Percentiles rank a stretch among this genome's conserved stretches.
phyloP scores from a whole-genome alignment of 2,329 filamentous ascomycete species.

The Stachybotrys echinatus region DNA sequence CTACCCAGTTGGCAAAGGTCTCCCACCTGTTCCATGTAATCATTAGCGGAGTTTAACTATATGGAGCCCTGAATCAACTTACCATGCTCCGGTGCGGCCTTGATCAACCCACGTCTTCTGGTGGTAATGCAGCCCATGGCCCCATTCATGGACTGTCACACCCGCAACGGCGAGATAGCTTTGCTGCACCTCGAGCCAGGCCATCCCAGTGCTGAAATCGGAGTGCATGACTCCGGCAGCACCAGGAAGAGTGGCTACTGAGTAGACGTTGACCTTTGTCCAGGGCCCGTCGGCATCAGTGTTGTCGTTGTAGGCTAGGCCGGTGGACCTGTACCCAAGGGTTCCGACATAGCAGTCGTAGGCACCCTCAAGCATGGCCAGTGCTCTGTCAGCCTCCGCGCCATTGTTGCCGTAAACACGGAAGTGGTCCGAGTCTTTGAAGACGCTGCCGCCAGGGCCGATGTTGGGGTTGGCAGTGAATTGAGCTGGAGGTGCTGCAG shows the following conservation, averaged over 20 bases:
- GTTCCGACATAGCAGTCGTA: slow-evolving; percentile 27
- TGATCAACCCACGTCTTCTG: slow-evolving; percentile 34
- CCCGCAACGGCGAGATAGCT: slow-evolving; percentile 26
- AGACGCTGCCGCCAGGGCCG: slow-evolving; percentile 15
- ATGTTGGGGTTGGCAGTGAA: slow-evolving; percentile 14
- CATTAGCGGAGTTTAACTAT: not conserved
- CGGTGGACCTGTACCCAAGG: slow-evolving; percentile 27
- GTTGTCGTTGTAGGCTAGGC: slow-evolving; percentile 19
- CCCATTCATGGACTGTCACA: slow-evolving; percentile 40
- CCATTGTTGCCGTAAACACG: slow-evolving; percentile 20
- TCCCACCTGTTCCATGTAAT: not conserved
- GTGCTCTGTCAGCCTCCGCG: slow-evolving; percentile 13
- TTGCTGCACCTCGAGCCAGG: slow-evolving; percentile 32
- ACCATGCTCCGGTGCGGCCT: slow-evolving; percentile 1
- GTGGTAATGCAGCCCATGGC: slow-evolving; percentile 38
- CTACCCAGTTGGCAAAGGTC: slow-evolving; percentile 40
- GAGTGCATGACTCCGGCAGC: slow-evolving; percentile 32
- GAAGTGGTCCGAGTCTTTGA: slow-evolving; percentile 24
- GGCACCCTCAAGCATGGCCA: slow-evolving; percentile 35
- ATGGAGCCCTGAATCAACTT: not conserved
- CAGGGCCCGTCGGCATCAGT: slow-evolving; percentile 17
- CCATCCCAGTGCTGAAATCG: slow-evolving; percentile 28
- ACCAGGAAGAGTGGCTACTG: slow-evolving; percentile 21
- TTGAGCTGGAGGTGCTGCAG: slow-evolving; percentile 3
- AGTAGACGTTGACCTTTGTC: slow-evolving; percentile 39